Base-by-base conservation (phyloP, 352 stramenopile genomes). In the Pythium apleroticum region DNA sequence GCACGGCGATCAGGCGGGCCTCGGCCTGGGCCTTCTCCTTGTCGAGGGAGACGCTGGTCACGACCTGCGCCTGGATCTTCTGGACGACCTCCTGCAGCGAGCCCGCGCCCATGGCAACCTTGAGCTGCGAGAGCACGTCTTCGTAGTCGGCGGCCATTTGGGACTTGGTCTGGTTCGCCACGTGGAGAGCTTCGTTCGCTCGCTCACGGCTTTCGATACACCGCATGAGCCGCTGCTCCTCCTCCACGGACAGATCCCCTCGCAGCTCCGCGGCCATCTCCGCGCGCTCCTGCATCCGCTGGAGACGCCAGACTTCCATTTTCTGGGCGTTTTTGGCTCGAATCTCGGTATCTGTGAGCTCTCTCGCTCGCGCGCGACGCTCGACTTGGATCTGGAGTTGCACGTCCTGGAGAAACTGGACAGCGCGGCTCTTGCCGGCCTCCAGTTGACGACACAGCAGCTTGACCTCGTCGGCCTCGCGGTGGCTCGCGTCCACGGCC, bases 361-460 rank as follows among this genome's bases (percentile, higher is more conserved):
- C 84, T 45, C 84, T 60, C 3, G 79, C 80, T 27, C 86, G 75
- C 3, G 72, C 66, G 49, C 88, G 88, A 15, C 86, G 74, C 39
- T 93, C 86, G 0, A 88, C 39, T 62, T 90, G 80, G 11, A 93
- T 48, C 57, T 95, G 82, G 11, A 89, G 48, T 54, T 95, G 86
- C 14, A 93, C 77, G 55, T 95, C 84, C 66, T 95, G 86, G 5
- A 95, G 66, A 48, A 91, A 87, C 55, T 95, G 86, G 6, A 93
- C 73, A 0, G 82, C 84, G 2, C 72, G 74, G 35, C 72, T 89
- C 46, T 91, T 91, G 20, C 82, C 86, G 17, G 86, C 84, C 45
- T 95, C 86, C 17, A 95, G 77, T 49, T 95, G 84, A 11, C 86
- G 80, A 50, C 82, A 90, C 1, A 95, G 71, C 50, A 86, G 57